Percentiles rank a stretch among this genome's conserved stretches.
phyloP scores from a whole-genome alignment of 139 green algal genomes.

The Micractinium conductrix region DNA sequence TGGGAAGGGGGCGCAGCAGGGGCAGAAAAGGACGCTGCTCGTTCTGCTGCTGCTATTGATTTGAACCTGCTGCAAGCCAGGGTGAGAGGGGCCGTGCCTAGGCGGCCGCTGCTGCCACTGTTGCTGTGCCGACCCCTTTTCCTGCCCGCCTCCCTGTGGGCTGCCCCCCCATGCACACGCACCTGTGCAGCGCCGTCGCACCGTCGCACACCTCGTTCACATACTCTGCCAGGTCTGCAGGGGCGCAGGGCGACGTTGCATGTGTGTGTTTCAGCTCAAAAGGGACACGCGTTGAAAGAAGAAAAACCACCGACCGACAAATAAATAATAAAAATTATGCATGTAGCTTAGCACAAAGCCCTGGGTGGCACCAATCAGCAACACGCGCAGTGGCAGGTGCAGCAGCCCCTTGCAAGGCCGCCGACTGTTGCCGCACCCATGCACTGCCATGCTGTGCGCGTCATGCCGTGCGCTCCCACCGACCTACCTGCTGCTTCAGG shows the following conservation, averaged over 20 bases:
- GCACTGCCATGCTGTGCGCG: too few species aligned
- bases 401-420: neutral
- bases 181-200: slow-evolving; percentile 24
- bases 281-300: neutral
- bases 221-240: slow-evolving; percentile 10
- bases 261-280: neutral
- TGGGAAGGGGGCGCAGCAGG: neutral
- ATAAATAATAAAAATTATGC: too few species aligned
- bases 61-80: neutral
- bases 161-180: neutral
- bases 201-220: slow-evolving; percentile 24
- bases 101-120: too few species aligned
- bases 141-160: neutral
- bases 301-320: too few species aligned
- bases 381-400: neutral
- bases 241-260: neutral
- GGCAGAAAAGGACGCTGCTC: neutral
- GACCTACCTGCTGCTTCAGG: neutral
- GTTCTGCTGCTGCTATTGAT: neutral
- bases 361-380: too few species aligned
- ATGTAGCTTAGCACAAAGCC: too few species aligned
- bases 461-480: neutral
- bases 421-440: too few species aligned
- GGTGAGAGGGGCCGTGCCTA: too few species aligned
- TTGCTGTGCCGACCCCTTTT: too few species aligned